Conservation (phyloP, 352 stramenopile genomes). For the Phytophthora pini region DNA sequence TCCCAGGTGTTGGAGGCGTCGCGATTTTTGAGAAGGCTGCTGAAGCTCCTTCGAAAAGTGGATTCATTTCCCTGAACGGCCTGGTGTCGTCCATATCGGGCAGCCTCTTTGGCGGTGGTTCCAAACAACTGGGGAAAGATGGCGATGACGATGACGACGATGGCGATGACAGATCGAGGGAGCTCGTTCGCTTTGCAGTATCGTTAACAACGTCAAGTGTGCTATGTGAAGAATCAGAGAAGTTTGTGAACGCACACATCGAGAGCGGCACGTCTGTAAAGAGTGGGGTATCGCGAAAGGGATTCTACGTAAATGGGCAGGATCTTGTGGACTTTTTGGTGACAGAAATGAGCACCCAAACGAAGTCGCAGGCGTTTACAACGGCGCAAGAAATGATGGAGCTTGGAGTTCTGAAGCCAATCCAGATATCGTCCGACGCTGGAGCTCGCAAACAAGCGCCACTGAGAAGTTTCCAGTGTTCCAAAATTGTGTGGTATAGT, state of each 20-base stretch:
- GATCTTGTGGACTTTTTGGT: conserved; percentile 82
- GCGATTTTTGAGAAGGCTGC: conserved; percentile 85
- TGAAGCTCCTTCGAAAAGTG: conserved; percentile 54
- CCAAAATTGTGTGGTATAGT: conserved; percentile 81
- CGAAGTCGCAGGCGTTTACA: conserved; percentile 67
- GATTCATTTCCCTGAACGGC: conserved; percentile 84
- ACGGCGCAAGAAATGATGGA: conserved; percentile 82
- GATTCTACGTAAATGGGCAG: conserved; percentile 82
- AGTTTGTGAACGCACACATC: conserved; percentile 55
- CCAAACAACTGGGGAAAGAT: conserved; percentile 53
- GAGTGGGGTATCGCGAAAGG: conserved; percentile 50
- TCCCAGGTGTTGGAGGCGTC: conserved; percentile 75
- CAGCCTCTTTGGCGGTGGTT: conserved; percentile 73
- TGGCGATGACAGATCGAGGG: conserved; percentile 56
- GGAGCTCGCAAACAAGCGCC: conserved; percentile 27
- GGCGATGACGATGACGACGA: conserved; percentile 57
- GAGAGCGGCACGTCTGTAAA: conserved; percentile 39
- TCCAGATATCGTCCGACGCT: conserved; percentile 27
- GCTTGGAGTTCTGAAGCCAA: conserved; percentile 65
- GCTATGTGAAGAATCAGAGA: conserved; percentile 69
- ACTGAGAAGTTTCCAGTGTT: conserved; percentile 71
- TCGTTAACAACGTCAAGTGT: conserved; percentile 73
- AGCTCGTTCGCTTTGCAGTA: conserved; percentile 71
- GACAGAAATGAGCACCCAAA: conserved; percentile 58
- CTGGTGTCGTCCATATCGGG: conserved; percentile 84